phyloP scores from a whole-genome alignment of 164 flowering plant species.

The Annona cherimola region DNA sequence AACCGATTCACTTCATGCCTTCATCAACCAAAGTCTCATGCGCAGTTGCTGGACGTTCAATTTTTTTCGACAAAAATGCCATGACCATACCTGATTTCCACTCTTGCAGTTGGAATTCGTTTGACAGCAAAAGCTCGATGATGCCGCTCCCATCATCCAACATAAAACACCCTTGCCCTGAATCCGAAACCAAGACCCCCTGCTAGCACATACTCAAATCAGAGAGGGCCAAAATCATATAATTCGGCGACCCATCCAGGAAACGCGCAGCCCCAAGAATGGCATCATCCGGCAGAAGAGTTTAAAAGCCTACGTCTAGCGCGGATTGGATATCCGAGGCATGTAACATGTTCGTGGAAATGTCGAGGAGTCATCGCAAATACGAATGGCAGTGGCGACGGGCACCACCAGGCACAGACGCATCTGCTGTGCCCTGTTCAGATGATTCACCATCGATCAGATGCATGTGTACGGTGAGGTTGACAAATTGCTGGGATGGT shows the following conservation, averaged over 20 bases:
- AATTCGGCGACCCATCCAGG: background rate
- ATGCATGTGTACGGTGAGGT: too few relatives aligned
- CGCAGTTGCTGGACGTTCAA: background rate
- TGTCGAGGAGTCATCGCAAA: background rate
- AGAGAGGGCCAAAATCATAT: background rate
- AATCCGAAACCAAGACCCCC: slow-evolving; percentile 65
- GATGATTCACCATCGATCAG: too few relatives aligned
- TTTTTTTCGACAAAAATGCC: background rate
- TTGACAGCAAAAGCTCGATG: slow-evolving; percentile 44
- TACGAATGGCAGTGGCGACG: too few relatives aligned
- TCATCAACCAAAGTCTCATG: background rate
- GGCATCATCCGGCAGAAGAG: too few relatives aligned
- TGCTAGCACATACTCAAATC: slow-evolving; percentile 13
- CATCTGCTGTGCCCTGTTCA: too few relatives aligned
- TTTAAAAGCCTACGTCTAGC: too few relatives aligned
- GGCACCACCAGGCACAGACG: too few relatives aligned
- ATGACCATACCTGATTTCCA: slow-evolving; percentile 48
- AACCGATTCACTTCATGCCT: background rate
- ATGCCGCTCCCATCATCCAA: slow-evolving; percentile 79
- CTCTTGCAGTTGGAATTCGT: slow-evolving; percentile 41
- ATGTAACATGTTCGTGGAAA: background rate
- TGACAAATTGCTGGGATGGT: too few relatives aligned
- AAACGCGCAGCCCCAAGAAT: too few relatives aligned
- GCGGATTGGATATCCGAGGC: background rate
- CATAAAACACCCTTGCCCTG: slow-evolving; percentile 25